Conservation (phyloP, 805 yeast species). For the Teunomyces tritomae region DNA sequence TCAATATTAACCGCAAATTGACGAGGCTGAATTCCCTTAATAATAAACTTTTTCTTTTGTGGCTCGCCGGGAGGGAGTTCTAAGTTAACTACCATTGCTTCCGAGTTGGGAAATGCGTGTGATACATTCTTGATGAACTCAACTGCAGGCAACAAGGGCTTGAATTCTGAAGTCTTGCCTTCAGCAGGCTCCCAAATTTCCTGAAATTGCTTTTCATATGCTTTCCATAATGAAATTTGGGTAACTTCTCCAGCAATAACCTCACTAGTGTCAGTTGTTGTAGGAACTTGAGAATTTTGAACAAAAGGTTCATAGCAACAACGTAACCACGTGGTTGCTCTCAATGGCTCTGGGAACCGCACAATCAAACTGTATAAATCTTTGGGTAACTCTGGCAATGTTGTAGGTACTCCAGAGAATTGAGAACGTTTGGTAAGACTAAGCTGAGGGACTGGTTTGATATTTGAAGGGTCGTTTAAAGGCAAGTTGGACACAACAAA, state of each 20-base stretch:
- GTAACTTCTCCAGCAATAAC: constrained; percentile 72
- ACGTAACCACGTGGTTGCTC: constrained; percentile 94
- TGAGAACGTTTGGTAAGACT: constrained; percentile 52
- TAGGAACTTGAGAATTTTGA: constrained; percentile 8
- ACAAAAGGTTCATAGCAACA: constrained; percentile 79
- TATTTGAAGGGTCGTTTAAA: constrained; percentile 29
- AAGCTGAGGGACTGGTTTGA: constrained; percentile 20
- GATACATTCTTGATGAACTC: constrained; percentile 95
- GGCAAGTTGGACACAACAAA: constrained; percentile 42
- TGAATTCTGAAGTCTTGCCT: constrained; percentile 25
- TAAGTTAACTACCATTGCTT: constrained; percentile 85
- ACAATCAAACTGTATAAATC: constrained; percentile 60
- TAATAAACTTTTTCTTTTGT: constrained; percentile 77
- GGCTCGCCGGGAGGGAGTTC: constrained; percentile 37
- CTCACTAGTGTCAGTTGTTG: constrained; percentile 14
- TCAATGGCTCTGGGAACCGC: constrained; percentile 72
- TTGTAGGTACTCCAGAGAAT: constrained; percentile 50
- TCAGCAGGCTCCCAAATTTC: constrained; percentile 53
- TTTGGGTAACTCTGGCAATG: constrained; percentile 59
- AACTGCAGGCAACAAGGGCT: constrained; percentile 78
- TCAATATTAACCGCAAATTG: constrained; percentile 49
- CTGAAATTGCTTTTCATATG: constrained; percentile 86
- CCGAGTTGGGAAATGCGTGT: constrained; percentile 80
- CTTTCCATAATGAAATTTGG: constrained; percentile 93
- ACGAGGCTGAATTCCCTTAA: constrained; percentile 92